Percentiles rank a stretch among this genome's conserved stretches.
Conservation (phyloP, 179 eudicot genomes). For the Actinidia polygama region DNA sequence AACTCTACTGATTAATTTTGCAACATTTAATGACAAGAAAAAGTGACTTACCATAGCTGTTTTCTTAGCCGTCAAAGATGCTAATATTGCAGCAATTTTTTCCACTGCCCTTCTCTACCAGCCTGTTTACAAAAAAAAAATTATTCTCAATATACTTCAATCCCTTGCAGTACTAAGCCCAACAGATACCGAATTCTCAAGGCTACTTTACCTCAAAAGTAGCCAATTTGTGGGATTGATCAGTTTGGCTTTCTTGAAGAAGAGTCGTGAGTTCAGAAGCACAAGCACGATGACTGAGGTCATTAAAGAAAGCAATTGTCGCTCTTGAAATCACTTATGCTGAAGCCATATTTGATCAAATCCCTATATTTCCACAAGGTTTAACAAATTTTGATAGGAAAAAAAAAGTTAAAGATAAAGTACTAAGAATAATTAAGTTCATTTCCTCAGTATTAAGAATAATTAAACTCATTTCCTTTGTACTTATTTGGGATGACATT, state of each 20-base stretch:
- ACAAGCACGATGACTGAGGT: conserved; percentile 54
- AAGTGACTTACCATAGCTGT: conserved; percentile 46
- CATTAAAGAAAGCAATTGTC: conserved; percentile 59
- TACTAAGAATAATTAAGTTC: background rate
- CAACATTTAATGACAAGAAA: background rate
- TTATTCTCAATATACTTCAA: background rate
- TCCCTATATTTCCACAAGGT: conserved; percentile 45
- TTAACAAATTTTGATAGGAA: background rate
- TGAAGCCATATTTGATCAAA: conserved; percentile 58
- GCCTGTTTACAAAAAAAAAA: conserved; percentile 45
- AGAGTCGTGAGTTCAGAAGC: conserved; percentile 53
- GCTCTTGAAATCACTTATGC: conserved; percentile 65
- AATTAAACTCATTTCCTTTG: background rate
- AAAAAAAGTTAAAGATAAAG: conserved; percentile 4
- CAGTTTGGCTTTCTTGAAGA: conserved; percentile 56
- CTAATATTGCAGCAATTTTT: conserved; percentile 62
- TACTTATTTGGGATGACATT: conserved; percentile 44
- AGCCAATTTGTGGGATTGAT: conserved; percentile 41
- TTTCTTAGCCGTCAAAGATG: conserved; percentile 58
- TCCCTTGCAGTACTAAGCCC: background rate
- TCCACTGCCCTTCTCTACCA: conserved; percentile 67
- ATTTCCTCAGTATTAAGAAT: background rate
- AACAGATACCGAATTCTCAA: background rate
- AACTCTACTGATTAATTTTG: background rate
- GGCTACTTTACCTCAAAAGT: conserved; percentile 56